Percentiles rank a stretch among this genome's conserved stretches.
Conservation (phyloP, 768 basidiomycete species). For the Dioszegia aurantiaca region DNA sequence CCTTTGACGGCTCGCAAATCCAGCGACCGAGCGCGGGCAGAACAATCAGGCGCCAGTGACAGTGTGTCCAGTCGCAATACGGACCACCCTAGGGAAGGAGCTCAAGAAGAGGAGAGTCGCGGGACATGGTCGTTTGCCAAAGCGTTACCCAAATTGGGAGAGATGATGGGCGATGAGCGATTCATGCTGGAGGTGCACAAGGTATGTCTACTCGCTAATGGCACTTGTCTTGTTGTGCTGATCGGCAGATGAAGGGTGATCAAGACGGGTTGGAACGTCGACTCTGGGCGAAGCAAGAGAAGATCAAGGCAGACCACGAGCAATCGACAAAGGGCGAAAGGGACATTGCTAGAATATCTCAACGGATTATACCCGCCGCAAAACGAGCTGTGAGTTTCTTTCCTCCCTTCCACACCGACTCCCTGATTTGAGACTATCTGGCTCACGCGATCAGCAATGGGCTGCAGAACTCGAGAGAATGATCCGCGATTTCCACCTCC, state of each 20-base stretch:
- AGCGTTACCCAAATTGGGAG: constrained; percentile 33
- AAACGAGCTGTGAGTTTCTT: constrained; percentile 30
- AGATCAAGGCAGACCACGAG: constrained; percentile 42
- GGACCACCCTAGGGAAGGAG: too few relatives aligned
- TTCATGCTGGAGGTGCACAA: constrained; percentile 37
- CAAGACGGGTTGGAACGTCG: constrained; percentile 41
- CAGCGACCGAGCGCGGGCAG: too few relatives aligned
- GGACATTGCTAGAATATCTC: constrained; percentile 37
- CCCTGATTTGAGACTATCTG: neutral
- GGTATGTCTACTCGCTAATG: constrained; percentile 20
- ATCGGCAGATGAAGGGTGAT: constrained; percentile 41
- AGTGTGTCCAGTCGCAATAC: too few relatives aligned
- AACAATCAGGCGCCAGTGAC: too few relatives aligned
- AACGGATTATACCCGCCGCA: constrained; percentile 26
- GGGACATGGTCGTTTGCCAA: constrained; percentile 29
- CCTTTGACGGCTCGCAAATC: neutral
- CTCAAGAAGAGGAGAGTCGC: neutral
- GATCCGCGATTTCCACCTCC: constrained; percentile 27
- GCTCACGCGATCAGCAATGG: constrained; percentile 28
- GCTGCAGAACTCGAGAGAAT: constrained; percentile 11
- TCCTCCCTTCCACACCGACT: neutral
- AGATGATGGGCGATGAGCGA: constrained; percentile 31
- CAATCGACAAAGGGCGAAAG: constrained; percentile 29
- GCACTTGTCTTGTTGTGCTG: neutral
- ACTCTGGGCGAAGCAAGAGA: constrained; percentile 43